Evolutionary conservation across 139 green algal genomes (phyloP).

Genomic region (Raphidocelis subcapitata): DNA sequence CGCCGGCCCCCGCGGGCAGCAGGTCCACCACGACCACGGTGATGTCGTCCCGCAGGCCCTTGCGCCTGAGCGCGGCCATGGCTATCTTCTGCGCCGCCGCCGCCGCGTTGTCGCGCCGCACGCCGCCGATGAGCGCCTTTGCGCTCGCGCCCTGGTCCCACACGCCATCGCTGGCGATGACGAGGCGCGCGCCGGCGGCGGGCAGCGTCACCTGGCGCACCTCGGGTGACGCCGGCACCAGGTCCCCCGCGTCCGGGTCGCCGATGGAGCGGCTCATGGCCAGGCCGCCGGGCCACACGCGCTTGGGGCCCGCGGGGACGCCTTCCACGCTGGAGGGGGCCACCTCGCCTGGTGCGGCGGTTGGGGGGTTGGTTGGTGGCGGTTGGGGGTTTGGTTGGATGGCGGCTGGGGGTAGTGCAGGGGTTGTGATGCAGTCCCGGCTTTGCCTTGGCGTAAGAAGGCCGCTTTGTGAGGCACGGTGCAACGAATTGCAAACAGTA

Average conservation of each 20-base stretch:
- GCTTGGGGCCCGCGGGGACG: conserved; percentile 62
- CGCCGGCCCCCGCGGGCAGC: conserved; percentile 14
- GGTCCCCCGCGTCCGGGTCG: conserved; percentile 57
- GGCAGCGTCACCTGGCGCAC: conserved; percentile 74
- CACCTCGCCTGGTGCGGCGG: conserved; percentile 36
- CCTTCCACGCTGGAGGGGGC: conserved; percentile 47
- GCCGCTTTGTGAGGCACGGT: too few species aligned
- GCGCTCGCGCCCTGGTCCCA: conserved; percentile 78
- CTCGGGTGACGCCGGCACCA: conserved; percentile 56
- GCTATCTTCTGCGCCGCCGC: conserved; percentile 35
- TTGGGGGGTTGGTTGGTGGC: not conserved
- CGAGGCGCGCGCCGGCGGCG: conserved; percentile 68
- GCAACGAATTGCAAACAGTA: too few species aligned
- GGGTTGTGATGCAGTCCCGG: too few species aligned
- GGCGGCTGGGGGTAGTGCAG: not conserved
- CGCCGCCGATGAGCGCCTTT: conserved; percentile 61
- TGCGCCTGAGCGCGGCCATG: conserved; percentile 44
- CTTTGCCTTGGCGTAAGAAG: too few species aligned
- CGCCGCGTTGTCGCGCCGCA: conserved; percentile 27
- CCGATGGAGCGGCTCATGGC: conserved; percentile 85
- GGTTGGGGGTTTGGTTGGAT: not conserved
- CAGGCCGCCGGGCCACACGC: conserved; percentile 91
- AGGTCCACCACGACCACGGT: conserved; percentile 68
- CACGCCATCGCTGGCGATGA: conserved; percentile 89
- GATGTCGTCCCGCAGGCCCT: conserved; percentile 61